Evolutionary conservation across 176 grass and related monocot species (phyloP).

Genomic region (Alopecurus myosuroides): DNA sequence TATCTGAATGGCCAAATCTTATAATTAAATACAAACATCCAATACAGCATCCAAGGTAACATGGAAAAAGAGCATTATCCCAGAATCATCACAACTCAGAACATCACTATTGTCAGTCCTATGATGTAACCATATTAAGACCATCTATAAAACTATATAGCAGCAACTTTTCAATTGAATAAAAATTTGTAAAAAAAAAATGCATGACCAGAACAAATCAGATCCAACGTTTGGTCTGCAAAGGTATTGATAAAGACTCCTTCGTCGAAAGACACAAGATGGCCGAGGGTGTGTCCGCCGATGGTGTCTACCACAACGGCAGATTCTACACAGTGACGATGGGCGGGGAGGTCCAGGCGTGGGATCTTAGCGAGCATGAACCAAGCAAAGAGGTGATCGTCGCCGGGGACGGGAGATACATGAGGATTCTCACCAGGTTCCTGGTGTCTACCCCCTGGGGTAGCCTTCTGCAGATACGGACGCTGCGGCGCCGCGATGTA

Average conservation of each 20-base stretch:
- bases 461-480: not conserved
- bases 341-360: not conserved
- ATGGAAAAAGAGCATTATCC: not conserved
- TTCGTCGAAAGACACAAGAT: no score
- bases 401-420: not conserved
- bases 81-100: not conserved
- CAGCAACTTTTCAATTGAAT: not conserved
- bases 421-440: not conserved
- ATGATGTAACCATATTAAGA: not conserved
- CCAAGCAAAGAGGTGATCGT: not conserved
- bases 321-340: slow-evolving; percentile 12
- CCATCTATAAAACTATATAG: not conserved
- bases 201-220: no score
- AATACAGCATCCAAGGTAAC: not conserved
- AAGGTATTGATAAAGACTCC: no score
- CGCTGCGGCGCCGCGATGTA: not conserved
- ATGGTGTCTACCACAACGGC: not conserved
- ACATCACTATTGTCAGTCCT: not conserved
- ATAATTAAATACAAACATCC: not conserved
- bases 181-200: no score
- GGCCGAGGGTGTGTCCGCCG: not conserved
- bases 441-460: slow-evolving; percentile 6
- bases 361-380: not conserved
- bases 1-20: not conserved
- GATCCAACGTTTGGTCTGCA: no score